Base-by-base conservation (phyloP, 371 early-diverging fungal genomes). In the Mucor lusitanicus region DNA sequence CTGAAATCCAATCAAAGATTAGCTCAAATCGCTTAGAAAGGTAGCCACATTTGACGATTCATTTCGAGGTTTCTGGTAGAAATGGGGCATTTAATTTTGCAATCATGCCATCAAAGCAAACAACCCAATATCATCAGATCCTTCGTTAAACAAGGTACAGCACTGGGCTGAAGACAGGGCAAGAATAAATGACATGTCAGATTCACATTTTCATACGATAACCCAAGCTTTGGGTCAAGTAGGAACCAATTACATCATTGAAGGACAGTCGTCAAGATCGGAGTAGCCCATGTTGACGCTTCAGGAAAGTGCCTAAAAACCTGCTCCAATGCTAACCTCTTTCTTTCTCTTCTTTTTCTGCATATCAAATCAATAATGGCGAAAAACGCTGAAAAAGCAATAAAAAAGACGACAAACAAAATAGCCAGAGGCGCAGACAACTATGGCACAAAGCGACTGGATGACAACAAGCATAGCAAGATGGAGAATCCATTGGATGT, bases 401-500 rank as follows among this genome's bases (percentile, higher is more conserved):
- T 72, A 15, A 65, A 65, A 55, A 72, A 68, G 48, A 72, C 72
- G 30, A 72, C 72, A 30, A 68, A 72, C 13, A 64, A 64, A 37
- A 58, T 61, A 19, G 39, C 37, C n/a, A 61, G 25, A 13, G 37
- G 65, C 48, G 72, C 72, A 48, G 72, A 72, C 35, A 35, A 65
- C 30, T 58, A 62, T 40, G 72, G 72, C 5, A 72, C 68, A 21
- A 32, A 62, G 12, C 11, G 46, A 2, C 17, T 68, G 2, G 55
- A 60, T 6, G 7, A 55, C n/a, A 48, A 55, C n/a, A 48, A 67
- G 23, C 27, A 35, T n/a, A 21, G 19, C 21, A 42, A 35, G 25
- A 53, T 30, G 1, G 46, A 28, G 53, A 54, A 50, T 19, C 65
- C 63, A 13, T 17, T 69, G 35, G 76, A 79, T 12, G 67, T 70